Evolutionary conservation across 176 grass and related monocot genomes (phyloP), one percentile per base, ranked within the genome.

Genomic region (Pontederia crassipes): DNA sequence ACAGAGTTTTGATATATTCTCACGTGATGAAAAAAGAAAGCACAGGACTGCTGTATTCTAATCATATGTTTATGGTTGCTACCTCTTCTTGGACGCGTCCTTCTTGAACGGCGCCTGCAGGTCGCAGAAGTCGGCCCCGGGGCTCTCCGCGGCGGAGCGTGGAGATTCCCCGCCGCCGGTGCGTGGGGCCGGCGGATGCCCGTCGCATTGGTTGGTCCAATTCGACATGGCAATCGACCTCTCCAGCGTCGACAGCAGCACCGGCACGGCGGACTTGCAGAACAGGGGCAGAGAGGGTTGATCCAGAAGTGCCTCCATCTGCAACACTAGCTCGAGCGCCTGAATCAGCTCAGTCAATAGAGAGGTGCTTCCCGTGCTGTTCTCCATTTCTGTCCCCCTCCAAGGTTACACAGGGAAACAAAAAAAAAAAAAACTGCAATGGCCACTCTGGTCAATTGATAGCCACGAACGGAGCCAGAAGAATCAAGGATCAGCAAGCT

Each of bases 321-420:
- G 70, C 74, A 28, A 64, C 59, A 75, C 71, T 56, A 88, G 72
- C 70, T 79, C 64, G 8, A 61, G 68, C 73, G 90, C 16, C 45
- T 84, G 66, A 5, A 17, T 66, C 9, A 98, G 87, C 77, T 98
- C 84, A 52, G 79, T 61, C 4, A 81, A 45, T 24, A 98, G 81
- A 72, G 27, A 20, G 51, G 27, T 56, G 12, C 68, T 70, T 12
- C 63, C 61, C 65, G 55, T 71, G 29, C 4, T 14, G 3, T 20
- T 35, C 48, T 32, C 49, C 80, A 87, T 90, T 20, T 8, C 8
- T 40, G 20, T 10, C 49, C 14, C 51, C n/a, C 51, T 54, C 5
- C 51, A 12, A 54, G 5, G 1, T 16, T 52, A 52, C 6, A 14
- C 12, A 52, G 49, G 49, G 14, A 8, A 11, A 54, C 8, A 14